These are phyloP conservation scores for Boletellus ananiceps DNA, from an alignment of 768 basidiomycete genomes.

Conservation along the genomic window DNA sequence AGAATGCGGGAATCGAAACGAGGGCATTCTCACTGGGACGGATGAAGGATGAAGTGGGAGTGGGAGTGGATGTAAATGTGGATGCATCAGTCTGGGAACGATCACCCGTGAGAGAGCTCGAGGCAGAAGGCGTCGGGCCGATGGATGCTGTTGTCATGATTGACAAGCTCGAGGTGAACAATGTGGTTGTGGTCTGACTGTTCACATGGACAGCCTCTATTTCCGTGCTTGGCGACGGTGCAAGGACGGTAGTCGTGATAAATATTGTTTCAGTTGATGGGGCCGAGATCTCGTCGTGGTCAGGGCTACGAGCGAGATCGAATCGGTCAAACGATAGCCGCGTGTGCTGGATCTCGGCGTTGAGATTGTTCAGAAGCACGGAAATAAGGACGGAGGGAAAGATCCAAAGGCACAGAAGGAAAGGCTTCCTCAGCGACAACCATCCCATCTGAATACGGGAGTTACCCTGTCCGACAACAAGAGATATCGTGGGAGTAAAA, in stretches of 20 bases:
- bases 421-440: conserved; percentile 9
- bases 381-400: conserved; percentile 15
- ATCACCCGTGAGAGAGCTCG: conserved; percentile 7
- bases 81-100: conserved; percentile 9
- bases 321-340: conserved; percentile 23
- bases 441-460: conserved; percentile 8
- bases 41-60: conserved; percentile 12
- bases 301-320: conserved; percentile 3
- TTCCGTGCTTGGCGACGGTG: conserved; percentile 6
- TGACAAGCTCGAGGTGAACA: conserved; percentile 6
- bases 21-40: conserved; percentile 19
- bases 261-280: conserved; percentile 24
- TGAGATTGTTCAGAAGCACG: conserved; percentile 23
- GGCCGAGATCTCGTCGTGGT: conserved; percentile 3
- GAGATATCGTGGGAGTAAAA: conserved; percentile 52
- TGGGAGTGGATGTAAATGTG: conserved; percentile 8
- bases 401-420: conserved; percentile 14
- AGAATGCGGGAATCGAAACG: conserved; percentile 11
- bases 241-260: conserved; percentile 27
- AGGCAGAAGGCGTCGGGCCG: conserved; percentile 1
- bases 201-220: background rate
- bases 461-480: conserved; percentile 22
- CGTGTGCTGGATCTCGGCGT: conserved; percentile 25
- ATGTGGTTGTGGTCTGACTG: conserved; percentile 3
- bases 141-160: conserved; percentile 5